Conservation (phyloP, 129 eudicot species). For the Mikania micrantha region DNA sequence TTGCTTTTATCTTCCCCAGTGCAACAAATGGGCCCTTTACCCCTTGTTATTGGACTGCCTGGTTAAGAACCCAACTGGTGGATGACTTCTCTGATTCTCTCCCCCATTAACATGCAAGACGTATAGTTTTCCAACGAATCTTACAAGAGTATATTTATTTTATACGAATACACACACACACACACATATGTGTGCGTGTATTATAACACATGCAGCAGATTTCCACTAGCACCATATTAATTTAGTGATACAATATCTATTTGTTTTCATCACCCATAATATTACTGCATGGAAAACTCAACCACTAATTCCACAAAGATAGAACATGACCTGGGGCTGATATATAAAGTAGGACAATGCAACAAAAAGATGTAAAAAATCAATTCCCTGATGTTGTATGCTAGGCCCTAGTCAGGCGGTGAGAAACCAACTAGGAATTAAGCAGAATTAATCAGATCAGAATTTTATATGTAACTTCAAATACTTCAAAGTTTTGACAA, state of each 20-base stretch:
- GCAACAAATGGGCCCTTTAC: neutral
- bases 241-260: neutral
- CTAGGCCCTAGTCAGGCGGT: no score
- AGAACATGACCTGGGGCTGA: neutral
- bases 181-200: no score
- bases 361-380: no score
- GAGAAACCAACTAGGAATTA: no score
- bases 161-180: no score
- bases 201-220: neutral
- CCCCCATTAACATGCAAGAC: neutral
- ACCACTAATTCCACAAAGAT: neutral
- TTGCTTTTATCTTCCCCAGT: neutral
- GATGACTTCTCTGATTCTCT: constrained; percentile 1
- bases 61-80: neutral
- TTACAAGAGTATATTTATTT: neutral
- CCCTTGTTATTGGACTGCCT: neutral
- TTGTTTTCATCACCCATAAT: neutral
- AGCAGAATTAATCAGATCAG: no score
- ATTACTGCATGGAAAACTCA: neutral
- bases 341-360: neutral
- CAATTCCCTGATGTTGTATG: no score
- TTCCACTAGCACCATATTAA: neutral
- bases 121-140: neutral
- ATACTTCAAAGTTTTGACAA: no score
- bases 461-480: no score